Conservation (phyloP, 2,329 filamentous ascomycete genomes). For the Fusarium tanahbumbuense region DNA sequence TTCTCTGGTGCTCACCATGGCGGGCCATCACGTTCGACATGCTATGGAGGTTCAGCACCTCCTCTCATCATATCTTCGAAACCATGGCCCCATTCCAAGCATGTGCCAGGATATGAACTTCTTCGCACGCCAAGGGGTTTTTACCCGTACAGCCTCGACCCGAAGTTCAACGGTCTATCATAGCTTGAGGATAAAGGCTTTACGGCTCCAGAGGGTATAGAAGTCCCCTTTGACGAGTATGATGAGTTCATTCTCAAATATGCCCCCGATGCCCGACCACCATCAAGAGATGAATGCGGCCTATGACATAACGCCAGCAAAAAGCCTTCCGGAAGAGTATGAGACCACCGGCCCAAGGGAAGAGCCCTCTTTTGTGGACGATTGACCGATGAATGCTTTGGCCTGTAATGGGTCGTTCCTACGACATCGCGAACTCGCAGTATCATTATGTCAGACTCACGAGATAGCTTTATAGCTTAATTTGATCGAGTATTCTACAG, state of each 20-base stretch:
- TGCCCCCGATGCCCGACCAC: background rate
- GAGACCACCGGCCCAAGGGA: background rate
- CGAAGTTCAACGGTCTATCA: background rate
- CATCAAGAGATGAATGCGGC: background rate
- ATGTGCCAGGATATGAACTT: background rate
- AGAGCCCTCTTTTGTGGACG: background rate
- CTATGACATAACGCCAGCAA: background rate
- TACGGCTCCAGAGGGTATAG: background rate
- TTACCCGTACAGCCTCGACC: background rate
- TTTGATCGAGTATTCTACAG: background rate
- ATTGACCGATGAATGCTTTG: too few relatives aligned
- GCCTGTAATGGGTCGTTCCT: background rate
- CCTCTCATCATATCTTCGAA: background rate
- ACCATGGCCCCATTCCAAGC: background rate
- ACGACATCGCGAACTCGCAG: background rate
- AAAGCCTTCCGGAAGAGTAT: too few relatives aligned
- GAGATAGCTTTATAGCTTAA: background rate
- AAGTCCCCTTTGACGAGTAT: background rate
- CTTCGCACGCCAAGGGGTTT: background rate
- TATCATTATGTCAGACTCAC: background rate
- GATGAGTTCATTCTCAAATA: background rate
- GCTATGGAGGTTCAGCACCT: background rate
- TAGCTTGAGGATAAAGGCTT: background rate
- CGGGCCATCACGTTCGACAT: background rate
- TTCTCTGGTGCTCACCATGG: background rate